A percentile compares a stretch with the other conserved stretches of the same genome.
Evolutionary conservation across 495 filamentous ascomycete genomes (phyloP).

Genomic region (Platismatia glauca): DNA sequence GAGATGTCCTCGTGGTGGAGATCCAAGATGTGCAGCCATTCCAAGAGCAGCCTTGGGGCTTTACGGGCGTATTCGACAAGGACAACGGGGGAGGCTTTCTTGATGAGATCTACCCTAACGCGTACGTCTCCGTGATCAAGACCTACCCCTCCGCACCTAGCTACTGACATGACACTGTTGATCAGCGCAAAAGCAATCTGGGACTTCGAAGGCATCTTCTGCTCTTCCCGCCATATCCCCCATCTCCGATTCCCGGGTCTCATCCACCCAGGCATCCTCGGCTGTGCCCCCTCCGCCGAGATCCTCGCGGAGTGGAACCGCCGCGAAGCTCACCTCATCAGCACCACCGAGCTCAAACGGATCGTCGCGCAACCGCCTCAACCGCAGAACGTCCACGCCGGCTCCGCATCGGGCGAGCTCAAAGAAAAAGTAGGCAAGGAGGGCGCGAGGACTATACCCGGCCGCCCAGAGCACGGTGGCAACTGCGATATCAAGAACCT

Average conservation of each 20-base stretch:
- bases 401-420: constrained; percentile 50
- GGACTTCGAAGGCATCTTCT: constrained; percentile 96
- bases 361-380: constrained; percentile 76
- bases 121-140: constrained; percentile 37
- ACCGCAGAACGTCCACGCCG: constrained; percentile 61
- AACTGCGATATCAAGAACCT: constrained; percentile 92
- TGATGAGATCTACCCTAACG: constrained; percentile 80
- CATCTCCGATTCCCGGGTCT: constrained; percentile 82
- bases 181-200: constrained; percentile 85
- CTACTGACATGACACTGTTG: not conserved
- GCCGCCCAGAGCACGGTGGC: constrained; percentile 47
- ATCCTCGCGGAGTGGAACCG: constrained; percentile 70
- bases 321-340: constrained; percentile 70
- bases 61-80: constrained; percentile 75
- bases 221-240: constrained; percentile 83
- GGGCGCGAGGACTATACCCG: constrained; percentile 80
- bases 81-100: constrained; percentile 87
- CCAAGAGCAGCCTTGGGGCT: constrained; percentile 82
- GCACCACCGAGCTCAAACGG: constrained; percentile 53
- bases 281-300: constrained; percentile 71
- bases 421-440: constrained; percentile 73
- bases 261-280: constrained; percentile 90
- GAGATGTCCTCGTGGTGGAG: constrained; percentile 80
- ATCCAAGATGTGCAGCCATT: constrained; percentile 95
- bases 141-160: not conserved